These are phyloP conservation scores for Neurospora sp. DNA, from an alignment of 495 filamentous ascomycete species.

Conservation along the genomic window DNA sequence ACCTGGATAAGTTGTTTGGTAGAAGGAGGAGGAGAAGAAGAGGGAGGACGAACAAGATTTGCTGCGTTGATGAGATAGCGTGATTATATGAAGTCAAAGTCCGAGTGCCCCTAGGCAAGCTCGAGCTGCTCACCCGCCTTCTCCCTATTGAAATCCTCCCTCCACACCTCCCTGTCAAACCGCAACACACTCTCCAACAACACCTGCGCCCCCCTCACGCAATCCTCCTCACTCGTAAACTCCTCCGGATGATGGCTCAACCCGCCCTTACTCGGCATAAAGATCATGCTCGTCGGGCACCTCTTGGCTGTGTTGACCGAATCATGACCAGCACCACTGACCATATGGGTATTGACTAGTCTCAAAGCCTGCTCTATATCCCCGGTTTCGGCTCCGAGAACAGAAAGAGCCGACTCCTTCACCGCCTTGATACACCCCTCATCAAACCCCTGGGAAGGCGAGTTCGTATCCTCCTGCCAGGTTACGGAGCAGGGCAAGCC, in stretches of 20 bases:
- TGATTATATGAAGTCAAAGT: too few species aligned
- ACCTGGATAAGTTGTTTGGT: neutral
- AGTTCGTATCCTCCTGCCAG: conserved; percentile 45
- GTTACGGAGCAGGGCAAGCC: conserved; percentile 17
- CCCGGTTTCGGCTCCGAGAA: conserved; percentile 24
- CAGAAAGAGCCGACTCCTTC: conserved; percentile 45
- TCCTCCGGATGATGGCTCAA: conserved; percentile 40
- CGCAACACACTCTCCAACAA: conserved; percentile 28
- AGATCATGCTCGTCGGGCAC: conserved; percentile 42
- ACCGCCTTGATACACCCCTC: conserved; percentile 59
- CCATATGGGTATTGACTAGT: conserved; percentile 35
- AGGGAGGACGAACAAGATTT: too few species aligned
- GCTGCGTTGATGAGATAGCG: neutral
- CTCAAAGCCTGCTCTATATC: neutral
- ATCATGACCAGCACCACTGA: conserved; percentile 52
- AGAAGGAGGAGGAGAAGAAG: neutral
- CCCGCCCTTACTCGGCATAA: conserved; percentile 38
- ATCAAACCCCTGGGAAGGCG: conserved; percentile 59
- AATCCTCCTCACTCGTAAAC: conserved; percentile 36
- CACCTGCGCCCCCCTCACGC: conserved; percentile 27
- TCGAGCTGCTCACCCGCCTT: neutral
- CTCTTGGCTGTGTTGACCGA: conserved; percentile 27
- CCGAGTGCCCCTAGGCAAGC: too few species aligned
- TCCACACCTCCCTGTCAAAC: conserved; percentile 16
- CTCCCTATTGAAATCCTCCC: neutral